Evolutionary conservation across 805 yeast species (phyloP), one percentile per base, ranked within the genome.

Genomic region (Yarrowia divulgata): DNA sequence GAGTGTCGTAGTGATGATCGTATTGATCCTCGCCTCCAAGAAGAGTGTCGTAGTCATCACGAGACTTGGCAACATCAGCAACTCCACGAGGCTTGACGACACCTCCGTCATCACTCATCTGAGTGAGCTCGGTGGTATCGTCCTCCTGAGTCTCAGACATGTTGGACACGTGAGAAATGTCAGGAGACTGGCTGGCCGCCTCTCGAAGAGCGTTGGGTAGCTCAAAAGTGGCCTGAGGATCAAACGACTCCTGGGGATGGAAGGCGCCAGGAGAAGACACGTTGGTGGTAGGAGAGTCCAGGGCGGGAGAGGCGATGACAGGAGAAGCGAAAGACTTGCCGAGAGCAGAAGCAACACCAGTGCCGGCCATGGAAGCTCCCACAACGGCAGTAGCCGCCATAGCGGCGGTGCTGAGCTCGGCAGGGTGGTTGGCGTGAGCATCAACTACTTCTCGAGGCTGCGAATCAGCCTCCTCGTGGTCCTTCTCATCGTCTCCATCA

Each of bases 281-380:
- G 29, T 49, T 16, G 14, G 42, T 42, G 48, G 48, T 16, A 6
- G 57, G 40, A n/a, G 57, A 34, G 40, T 34, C 19, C 29, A 54
- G 10, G 9, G 60, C 60, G 6, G 60, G 60, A 14, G 60, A 54
- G 2, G 60, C 18, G 16, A 54, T 39, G 49, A 50, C 39, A 57
- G 64, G 49, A 42, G 64, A 57, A 2, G 64, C 49, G 34, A 16
- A 57, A 10, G 63, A 57, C 37, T 57, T 57, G 48, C 48, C 48
- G 8, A 57, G 63, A 29, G 48, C 63, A 40, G 63, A 57, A n/a
- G 63, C 63, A 8, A 40, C 63, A 7, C 63, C 63, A 2, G 63
- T 57, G 3, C 63, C 63, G n/a, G 63, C 63, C 63, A 57, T 57
- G 16, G 63, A 16, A 16, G 63, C 63, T 2, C 63, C 63, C n/a